Base-by-base conservation (phyloP, 2,329 filamentous ascomycete genomes). In the Ceratocystis papillata region DNA sequence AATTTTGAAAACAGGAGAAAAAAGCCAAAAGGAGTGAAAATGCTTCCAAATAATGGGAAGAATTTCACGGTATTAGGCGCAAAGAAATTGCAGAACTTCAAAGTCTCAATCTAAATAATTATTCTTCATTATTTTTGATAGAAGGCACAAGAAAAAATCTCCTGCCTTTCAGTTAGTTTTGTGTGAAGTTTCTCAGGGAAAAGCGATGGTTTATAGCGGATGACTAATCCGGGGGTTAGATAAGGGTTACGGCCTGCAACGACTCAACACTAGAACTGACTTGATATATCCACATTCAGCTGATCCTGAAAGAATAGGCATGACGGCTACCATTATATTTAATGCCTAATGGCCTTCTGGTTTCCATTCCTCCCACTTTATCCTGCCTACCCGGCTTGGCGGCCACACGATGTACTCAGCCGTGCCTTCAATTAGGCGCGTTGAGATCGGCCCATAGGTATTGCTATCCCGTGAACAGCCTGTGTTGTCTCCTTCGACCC, bases 401-500 rank as follows among this genome's bases (percentile, higher is more conserved):
- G 90, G 90, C 77, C 84, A 87, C 65, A 96, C 73, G 41, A 95
- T 81, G 73, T 86, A 84, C 12, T 86, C 83, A 22, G 92, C 85
- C 71, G 81, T 85, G 0, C 92, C 92, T 46, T 86, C 85, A 45
- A 97, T 82, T 69, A 97, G 74, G 65, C 83, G 83, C 69, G 83
- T 84, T 28, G 88, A 87, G 61, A 95, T 85, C 3, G 94, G 90
- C 0, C 94, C 94, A 75, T 95, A 96, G 12, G 85, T 85, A 76
- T 96, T 96, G 75, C 91, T 96, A 77, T 99, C 94, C 68, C 86
- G 75, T 12, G 67, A 66, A 28, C 64, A 63, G 44, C 65, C 30
- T 22, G 61, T 63, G 17, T 68, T 90, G 73, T 99, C 94, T 1
- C 94, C 94, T 74, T 97, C 93, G 0, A 99, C 85, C 94, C 94